Evolutionary conservation across 768 basidiomycete species (phyloP), one percentile per base, ranked within the genome.

Genomic region (Kwoniella europaea): DNA sequence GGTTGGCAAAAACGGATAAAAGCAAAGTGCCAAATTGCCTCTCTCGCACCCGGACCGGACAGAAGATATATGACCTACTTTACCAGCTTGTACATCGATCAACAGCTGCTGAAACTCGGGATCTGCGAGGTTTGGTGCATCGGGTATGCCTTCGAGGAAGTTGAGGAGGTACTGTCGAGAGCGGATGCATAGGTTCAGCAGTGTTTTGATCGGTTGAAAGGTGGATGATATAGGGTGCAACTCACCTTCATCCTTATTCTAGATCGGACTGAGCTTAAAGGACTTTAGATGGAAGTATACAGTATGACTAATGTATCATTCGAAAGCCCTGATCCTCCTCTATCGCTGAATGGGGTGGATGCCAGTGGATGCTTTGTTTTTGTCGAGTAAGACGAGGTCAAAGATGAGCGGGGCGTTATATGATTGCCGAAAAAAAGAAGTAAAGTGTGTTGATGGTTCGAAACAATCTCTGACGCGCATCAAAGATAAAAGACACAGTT

Each of bases 41-140:
- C 65, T 22, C 54, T 55, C 9, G 43, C 18, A 52, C 13, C 53
- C 63, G 63, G 53, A 61, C 59, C 59, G 59, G 16, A 63, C 12
- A n/a, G 12, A 10, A 20, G 61, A 29, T n/a, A 65, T 69, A 70
- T 20, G 63, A 88, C 92, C 84, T 85, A 95, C 94, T 85, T 93
- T 89, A 79, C 88, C 89, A 78, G 93, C 92, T 87, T 92, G 94
- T 78, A 96, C 92, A 77, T 91, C 89, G 74, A 88, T 89, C 75
- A 97, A 86, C 57, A 97, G 87, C 72, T 91, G 87, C 82, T 89
- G 90, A 75, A 97, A 89, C 85, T 94, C 92, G 68, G 88, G 86
- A 74, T 90, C 88, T 60, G 88, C 86, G 63, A 87, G 83, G 63
- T 85, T 84, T 71, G 88, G 84, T 84, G 88, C 90, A 79, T 89